phyloP scores from a whole-genome alignment of 192 early-diverging fungal genomes.

The Backusella psychrophila region DNA sequence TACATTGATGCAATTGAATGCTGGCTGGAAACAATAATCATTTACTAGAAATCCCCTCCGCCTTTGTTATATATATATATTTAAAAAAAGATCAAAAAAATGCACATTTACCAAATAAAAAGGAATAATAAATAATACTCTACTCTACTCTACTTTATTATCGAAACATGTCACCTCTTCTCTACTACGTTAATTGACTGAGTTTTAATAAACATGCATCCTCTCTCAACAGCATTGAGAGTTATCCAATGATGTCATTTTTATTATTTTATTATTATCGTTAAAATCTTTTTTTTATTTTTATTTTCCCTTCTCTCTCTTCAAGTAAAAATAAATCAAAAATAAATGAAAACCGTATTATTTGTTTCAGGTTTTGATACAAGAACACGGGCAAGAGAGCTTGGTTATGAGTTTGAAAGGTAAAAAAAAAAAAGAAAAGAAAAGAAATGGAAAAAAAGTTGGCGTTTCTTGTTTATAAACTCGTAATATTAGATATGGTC shows the following conservation, averaged over 20 bases:
- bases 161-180: too few species aligned
- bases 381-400: constrained; percentile 81
- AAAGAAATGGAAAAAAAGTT: not conserved
- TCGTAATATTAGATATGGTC: constrained; percentile 68
- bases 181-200: not conserved
- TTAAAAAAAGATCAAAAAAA: too few species aligned
- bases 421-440: constrained; percentile 21
- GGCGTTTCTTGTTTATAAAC: not conserved
- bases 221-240: not conserved
- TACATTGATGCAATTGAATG: constrained; percentile 47
- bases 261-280: not conserved
- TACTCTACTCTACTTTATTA: too few species aligned
- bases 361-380: constrained; percentile 79
- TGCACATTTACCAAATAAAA: too few species aligned
- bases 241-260: not conserved
- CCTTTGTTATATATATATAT: too few species aligned
- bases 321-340: too few species aligned
- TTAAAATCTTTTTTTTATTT: not conserved
- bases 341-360: constrained; percentile 52
- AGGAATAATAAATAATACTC: too few species aligned
- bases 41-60: too few species aligned
- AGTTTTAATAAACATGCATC: not conserved
- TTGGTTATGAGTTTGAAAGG: constrained; percentile 95
- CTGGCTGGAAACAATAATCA: constrained; percentile 35
- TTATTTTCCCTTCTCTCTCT: not conserved